Percentiles rank a stretch among this genome's conserved stretches.
phyloP scores from a whole-genome alignment of 2,329 filamentous ascomycete species.

The Tolypocladium sp. region DNA sequence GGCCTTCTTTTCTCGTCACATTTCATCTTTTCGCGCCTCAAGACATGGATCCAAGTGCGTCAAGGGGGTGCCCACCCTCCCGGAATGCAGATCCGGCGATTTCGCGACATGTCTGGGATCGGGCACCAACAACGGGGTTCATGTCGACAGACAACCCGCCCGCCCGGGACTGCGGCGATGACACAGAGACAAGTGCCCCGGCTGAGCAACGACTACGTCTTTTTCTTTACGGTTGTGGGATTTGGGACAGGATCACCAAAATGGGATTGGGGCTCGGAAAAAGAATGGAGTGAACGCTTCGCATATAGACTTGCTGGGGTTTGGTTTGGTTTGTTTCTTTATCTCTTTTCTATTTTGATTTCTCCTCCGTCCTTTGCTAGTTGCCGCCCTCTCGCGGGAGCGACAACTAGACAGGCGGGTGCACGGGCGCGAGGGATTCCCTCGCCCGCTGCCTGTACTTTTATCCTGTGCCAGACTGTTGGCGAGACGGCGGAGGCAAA shows the following conservation, averaged over 20 bases:
- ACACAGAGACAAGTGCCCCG: background rate
- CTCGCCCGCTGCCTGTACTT: slow-evolving; percentile 6
- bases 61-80: slow-evolving; percentile 1
- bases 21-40: slow-evolving; percentile 6
- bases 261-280: slow-evolving; percentile 2
- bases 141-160: slow-evolving; percentile 1
- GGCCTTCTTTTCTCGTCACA: slow-evolving; percentile 6
- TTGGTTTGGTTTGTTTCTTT: background rate
- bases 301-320: slow-evolving; percentile 5
- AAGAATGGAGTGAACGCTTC: slow-evolving; percentile 4
- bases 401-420: background rate
- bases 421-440: background rate
- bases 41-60: slow-evolving; percentile 2
- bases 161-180: background rate
- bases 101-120: slow-evolving; percentile 22
- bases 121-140: background rate
- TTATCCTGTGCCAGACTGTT: slow-evolving; percentile 16
- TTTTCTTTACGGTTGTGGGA: slow-evolving; percentile 6
- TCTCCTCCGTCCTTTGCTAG: background rate
- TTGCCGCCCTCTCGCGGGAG: background rate
- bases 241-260: slow-evolving; percentile 8
- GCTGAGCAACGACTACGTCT: slow-evolving; percentile 3
- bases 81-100: slow-evolving; percentile 20
- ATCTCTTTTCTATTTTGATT: background rate
- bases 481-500: slow-evolving; percentile 9